Evolutionary conservation across 495 filamentous ascomycete genomes (phyloP).

Genomic region (Echria macrotheca): DNA sequence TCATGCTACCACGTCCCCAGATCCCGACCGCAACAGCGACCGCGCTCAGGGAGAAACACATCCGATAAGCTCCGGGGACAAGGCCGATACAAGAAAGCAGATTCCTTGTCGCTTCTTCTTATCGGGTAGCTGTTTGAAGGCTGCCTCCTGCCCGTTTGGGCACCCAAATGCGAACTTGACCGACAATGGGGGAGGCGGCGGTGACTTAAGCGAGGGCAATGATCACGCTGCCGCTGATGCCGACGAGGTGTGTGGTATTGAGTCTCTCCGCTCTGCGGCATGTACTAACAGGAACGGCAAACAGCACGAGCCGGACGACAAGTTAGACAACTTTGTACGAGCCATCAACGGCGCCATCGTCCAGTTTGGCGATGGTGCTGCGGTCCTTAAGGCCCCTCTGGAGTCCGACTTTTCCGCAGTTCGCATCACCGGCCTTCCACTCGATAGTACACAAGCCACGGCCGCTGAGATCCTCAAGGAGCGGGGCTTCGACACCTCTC

Average conservation of each 20-base stretch:
- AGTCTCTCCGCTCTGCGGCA: neutral
- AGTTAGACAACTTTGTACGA: conserved; percentile 14
- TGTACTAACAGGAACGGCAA: neutral
- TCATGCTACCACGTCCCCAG: neutral
- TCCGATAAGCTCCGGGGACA: neutral
- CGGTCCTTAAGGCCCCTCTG: conserved; percentile 18
- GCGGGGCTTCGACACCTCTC: conserved; percentile 2
- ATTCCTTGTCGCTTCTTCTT: neutral
- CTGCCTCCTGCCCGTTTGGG: neutral
- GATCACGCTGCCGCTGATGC: neutral
- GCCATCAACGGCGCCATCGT: conserved; percentile 23
- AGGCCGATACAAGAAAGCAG: neutral
- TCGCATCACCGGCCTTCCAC: conserved; percentile 23
- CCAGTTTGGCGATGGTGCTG: conserved; percentile 26
- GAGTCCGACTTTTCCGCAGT: conserved; percentile 27
- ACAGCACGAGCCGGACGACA: conserved; percentile 2
- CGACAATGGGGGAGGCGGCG: too few species aligned
- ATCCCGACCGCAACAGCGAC: neutral
- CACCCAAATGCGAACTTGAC: too few species aligned
- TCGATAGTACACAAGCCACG: conserved; percentile 9
- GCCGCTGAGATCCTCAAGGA: conserved; percentile 13
- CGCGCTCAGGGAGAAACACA: neutral
- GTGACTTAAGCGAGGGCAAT: neutral
- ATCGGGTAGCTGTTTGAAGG: neutral
- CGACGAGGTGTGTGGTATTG: neutral